A percentile compares a stretch with the other conserved stretches of the same genome.
phyloP scores from a whole-genome alignment of 1,284 basidiomycete species.

The Pseudozyma sp. region DNA sequence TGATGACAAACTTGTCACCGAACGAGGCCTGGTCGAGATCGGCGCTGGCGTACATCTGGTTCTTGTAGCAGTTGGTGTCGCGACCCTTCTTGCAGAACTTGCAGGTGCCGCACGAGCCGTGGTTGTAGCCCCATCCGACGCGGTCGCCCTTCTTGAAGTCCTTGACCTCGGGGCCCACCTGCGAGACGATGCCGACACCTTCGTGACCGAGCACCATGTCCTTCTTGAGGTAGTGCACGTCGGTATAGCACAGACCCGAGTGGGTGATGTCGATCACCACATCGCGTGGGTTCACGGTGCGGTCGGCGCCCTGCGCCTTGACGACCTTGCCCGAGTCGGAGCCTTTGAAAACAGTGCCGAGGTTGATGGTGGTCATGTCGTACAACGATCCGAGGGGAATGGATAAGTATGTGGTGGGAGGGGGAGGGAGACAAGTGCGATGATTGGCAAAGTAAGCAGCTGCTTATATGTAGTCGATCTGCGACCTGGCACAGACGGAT shows the following conservation, averaged over 20 bases:
- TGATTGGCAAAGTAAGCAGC: no score
- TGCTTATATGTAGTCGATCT: no score
- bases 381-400: neutral
- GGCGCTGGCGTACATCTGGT: slow-evolving; percentile 52
- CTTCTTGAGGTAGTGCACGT: slow-evolving; percentile 58
- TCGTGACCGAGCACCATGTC: slow-evolving; percentile 65
- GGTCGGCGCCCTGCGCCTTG: slow-evolving; percentile 43
- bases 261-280: slow-evolving; percentile 64
- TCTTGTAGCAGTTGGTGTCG: slow-evolving; percentile 60
- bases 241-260: slow-evolving; percentile 65
- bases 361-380: slow-evolving; percentile 36
- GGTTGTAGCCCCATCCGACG: slow-evolving; percentile 66
- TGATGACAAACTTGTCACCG: slow-evolving; percentile 63
- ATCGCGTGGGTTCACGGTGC: slow-evolving; percentile 41
- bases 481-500: no score
- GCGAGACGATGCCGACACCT: slow-evolving; percentile 63
- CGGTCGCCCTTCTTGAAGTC: slow-evolving; percentile 60
- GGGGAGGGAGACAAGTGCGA: neutral
- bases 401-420: neutral
- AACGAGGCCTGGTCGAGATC: slow-evolving; percentile 62
- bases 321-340: slow-evolving; percentile 60
- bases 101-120: slow-evolving; percentile 58
- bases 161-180: slow-evolving; percentile 55
- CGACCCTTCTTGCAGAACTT: slow-evolving; percentile 59
- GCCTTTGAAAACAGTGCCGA: slow-evolving; percentile 63